A percentile compares a stretch with the other conserved stretches of the same genome.
These are phyloP conservation scores for Leccinum incarnatum DNA, from an alignment of 768 basidiomycete genomes.

Conservation along the genomic window DNA sequence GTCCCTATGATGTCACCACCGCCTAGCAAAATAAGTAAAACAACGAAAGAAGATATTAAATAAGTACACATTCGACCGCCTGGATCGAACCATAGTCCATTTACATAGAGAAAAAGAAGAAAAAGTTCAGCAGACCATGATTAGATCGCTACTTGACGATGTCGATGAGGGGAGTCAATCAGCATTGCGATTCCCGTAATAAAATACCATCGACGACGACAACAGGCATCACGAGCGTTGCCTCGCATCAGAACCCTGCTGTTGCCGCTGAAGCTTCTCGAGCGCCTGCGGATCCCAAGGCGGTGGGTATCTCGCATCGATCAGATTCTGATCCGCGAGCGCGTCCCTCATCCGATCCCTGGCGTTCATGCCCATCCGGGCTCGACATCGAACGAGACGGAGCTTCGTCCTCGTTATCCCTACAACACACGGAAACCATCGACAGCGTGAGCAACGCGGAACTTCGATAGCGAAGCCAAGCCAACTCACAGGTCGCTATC, in stretches of 20 bases:
- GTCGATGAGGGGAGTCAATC: not conserved
- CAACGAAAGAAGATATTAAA: not conserved
- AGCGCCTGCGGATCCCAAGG: slow-evolving; percentile 61
- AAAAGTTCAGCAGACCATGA: slow-evolving; percentile 2
- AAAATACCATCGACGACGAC: not conserved
- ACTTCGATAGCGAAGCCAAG: not conserved
- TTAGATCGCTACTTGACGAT: not conserved
- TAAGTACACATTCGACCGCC: not conserved
- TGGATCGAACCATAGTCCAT: not conserved
- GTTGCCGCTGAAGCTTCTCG: slow-evolving; percentile 28
- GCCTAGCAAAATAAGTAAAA: not conserved
- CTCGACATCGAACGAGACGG: slow-evolving; percentile 73
- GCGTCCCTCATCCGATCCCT: slow-evolving; percentile 73
- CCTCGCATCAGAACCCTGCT: slow-evolving; percentile 15
- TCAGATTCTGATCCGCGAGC: slow-evolving; percentile 74
- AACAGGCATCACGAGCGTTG: slow-evolving; percentile 4
- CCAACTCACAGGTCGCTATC: slow-evolving; percentile 66
- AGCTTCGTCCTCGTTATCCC: slow-evolving; percentile 87
- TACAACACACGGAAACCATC: slow-evolving; percentile 24
- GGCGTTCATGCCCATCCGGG: slow-evolving; percentile 74
- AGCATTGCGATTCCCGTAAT: not conserved
- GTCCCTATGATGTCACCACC: slow-evolving; percentile 9
- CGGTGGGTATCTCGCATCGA: slow-evolving; percentile 66
- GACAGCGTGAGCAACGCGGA: not conserved
- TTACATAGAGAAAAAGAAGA: not conserved